Evolutionary conservation across 306 rosid genomes (phyloP), one percentile per base, ranked within the genome.

Genomic region (Trifolium pratense): DNA sequence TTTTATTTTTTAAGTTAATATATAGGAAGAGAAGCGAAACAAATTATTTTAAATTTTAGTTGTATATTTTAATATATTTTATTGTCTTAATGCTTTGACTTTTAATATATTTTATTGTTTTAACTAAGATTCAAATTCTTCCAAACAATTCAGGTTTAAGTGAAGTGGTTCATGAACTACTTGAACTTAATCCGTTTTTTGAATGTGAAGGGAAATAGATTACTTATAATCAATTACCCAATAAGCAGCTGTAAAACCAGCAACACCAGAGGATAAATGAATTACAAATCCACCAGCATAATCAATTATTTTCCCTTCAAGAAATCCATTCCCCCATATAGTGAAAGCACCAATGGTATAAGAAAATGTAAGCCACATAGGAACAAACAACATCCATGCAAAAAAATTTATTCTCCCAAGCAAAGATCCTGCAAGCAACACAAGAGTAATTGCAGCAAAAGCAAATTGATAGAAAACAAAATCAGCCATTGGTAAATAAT

Each of bases 311-410:
- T 53, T 16, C 0, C 12, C 4, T 0, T 59, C 17, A 42, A 85
- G 84, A 70, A 89, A 89, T 15, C 95, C 91, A 51, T 42, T 9
- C 6, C 80, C 88, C 97, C 97, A 91, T 17, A 87, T 85, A 37
- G 71, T 84, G 59, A 85, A 89, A 3, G 97, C 97, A 17, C 95
- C 97, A 53, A 86, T 71, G 0, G 89, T 84, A 74, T 89, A 86
- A 73, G 84, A 84, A 5, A 91, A 12, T 0, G 92, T 91, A 20
- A 87, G 79, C 97, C 94, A 89, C 80, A 91, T 34, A 23, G 94
- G 94, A 2, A 91, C 97, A 79, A 89, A 91, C 56, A 87, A 0
- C 94, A 91, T 85, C 97, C 97, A 91, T 5, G 92, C 92, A 60
- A 73, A 77, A 58, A 87, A 91, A 25, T 89, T 91, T 89, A 89